Evolutionary conservation across 176 grass and related monocot genomes (phyloP), one percentile per base, ranked within the genome.

Genomic region (Elymus sibiricus): DNA sequence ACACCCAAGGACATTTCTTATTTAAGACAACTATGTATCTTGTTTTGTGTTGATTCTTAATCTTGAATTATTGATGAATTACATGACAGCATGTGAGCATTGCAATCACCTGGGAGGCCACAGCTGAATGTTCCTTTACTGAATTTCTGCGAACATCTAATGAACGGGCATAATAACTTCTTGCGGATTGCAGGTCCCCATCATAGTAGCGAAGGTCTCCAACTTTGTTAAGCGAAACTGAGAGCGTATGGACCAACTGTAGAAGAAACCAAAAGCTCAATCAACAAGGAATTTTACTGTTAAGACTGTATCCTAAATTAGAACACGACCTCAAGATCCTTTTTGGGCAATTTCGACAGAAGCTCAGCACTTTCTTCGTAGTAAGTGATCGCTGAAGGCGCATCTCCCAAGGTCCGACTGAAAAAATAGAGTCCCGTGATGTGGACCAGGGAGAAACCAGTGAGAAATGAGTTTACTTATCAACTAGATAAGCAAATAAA

Each of bases 141-240:
- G 97, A 90, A 83, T 86, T 85, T 71, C 87, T 87, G 65, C 94
- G 90, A 83, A 99, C 94, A 19, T 91, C 88, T 92, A 96, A 96
- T 34, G 97, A 92, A 12, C 71, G 83, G 40, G 87, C 84, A 93
- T 99, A 99, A 86, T 94, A 96, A 81, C 60, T 91, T 91, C 92
- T 96, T 27, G 97, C 94, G 73, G 90, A 99, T 84, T 99, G 59
- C 15, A 99, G 90, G 74, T 99, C 88, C 70, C 97, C 94, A 38
- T 70, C 90, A 79, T 99, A 99, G 55, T 96, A 99, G 46, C 71
- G 90, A 82, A 99, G 88, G 73, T 99, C 94, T 74, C 97, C 94
- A 80, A 96, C 88, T 91, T 99, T 99, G 88, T 99, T 96, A 58
- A 99, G 90, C 29, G 97, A 99, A 90, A 99, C 92, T 14, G 97